A percentile compares a stretch with the other conserved stretches of the same genome.
These are phyloP conservation scores for Mucor saturninus DNA, from an alignment of 371 early-diverging fungal genomes.

Conservation along the genomic window DNA sequence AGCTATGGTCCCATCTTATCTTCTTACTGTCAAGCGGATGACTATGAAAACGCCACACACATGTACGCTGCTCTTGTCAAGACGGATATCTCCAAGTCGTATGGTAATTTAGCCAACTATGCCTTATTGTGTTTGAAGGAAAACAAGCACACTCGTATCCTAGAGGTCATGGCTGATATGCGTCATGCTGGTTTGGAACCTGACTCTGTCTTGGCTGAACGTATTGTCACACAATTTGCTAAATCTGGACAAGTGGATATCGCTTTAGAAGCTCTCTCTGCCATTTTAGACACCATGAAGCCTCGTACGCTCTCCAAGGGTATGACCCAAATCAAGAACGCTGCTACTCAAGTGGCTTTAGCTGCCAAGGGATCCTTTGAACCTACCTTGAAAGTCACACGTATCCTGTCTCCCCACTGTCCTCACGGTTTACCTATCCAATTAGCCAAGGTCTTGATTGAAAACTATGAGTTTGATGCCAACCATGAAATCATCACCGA, in stretches of 20 bases:
- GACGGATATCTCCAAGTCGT: conserved; percentile 50
- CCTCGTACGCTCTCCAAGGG: conserved; percentile 34
- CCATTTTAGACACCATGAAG: conserved; percentile 34
- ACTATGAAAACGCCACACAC: conserved; percentile 32
- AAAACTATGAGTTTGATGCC: conserved; percentile 28
- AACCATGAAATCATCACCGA: conserved; percentile 19
- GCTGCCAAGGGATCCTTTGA: conserved; percentile 15
- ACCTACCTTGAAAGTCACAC: conserved; percentile 24
- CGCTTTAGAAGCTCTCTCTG: conserved; percentile 32
- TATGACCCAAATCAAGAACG: conserved; percentile 25
- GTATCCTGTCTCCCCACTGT: conserved; percentile 18
- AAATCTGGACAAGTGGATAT: conserved; percentile 13
- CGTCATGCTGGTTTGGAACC: conserved; percentile 41
- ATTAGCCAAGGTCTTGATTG: conserved; percentile 25
- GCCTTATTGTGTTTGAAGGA: conserved; percentile 44
- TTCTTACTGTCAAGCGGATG: conserved; percentile 38
- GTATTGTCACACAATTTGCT: conserved; percentile 34
- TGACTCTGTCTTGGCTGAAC: conserved; percentile 42
- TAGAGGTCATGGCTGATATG: conserved; percentile 44
- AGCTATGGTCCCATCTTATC: conserved; percentile 55
- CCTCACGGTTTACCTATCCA: conserved; percentile 23
- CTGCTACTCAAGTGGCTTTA: conserved; percentile 16
- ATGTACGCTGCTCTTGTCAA: conserved; percentile 38
- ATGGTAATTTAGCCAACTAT: conserved; percentile 55
- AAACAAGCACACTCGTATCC: conserved; percentile 9